Evolutionary conservation across 371 early-diverging fungal genomes (phyloP), one percentile per base, ranked within the genome.

Genomic region (Entomophthora muscae): DNA sequence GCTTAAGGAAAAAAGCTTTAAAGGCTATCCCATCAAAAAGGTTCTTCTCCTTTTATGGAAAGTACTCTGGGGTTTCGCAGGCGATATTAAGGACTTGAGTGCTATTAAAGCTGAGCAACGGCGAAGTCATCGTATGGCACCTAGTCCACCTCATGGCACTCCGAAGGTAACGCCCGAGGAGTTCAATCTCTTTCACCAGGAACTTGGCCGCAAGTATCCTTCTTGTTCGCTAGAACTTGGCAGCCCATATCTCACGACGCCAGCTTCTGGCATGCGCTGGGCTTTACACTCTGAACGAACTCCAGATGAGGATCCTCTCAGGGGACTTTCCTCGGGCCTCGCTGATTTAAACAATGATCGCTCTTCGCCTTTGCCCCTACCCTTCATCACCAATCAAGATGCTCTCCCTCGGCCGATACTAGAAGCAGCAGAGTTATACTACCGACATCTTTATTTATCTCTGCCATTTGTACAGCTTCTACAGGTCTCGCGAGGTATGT

Each of bases 1-100:
- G 42, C 42, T 61, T 24, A 61, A 61, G 42, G 61, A 42, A 51
- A 61, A 61, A 26, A 31, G 32, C 22, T 61, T 61, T 26, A 61
- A 61, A 42, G 61, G 61, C n/a, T 61, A 61, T 51, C 61, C 61
- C 22, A 61, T 61, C 23, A 61, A 61, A 26, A 61, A 61, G 59
- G 30, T 58, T 12, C 27, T 61, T 13, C 23, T 61, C n/a, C 27
- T 61, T 10, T 24, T 61, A 10, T 31, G 42, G 32, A 61, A 61
- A 51, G 61, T 51, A 10, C 28, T 61, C 23, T 2, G 26, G n/a
- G n/a, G 17, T 10, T 12, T 61, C 23, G 3, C n/a, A 30, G 61
- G 61, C 13, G 51, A 31, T 24, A 13, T 42, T 12, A 33, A 42
- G 22, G 33, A 32, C 22, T 32, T 33, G 42, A 61, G 30, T 5